Evolutionary conservation across 352 stramenopile species (phyloP), one percentile per base, ranked within the genome.

Genomic region (Blastocystis sp.): DNA sequence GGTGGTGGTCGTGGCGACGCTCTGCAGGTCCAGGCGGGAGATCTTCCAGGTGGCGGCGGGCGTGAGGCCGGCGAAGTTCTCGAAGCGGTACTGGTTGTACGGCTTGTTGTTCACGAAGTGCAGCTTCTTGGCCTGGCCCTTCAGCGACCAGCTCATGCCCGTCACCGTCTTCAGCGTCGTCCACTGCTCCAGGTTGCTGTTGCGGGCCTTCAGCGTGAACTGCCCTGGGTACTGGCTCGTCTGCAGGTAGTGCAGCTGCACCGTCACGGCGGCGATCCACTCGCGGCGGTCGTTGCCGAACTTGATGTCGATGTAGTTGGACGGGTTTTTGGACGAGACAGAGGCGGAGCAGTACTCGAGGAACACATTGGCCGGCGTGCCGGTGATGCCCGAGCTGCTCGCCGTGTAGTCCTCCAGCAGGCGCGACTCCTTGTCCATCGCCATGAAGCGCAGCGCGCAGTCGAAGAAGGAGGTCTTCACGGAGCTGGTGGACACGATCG

Each of bases 51-150:
- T 62, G n/a, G 43, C 7, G 34, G 19, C 7, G 2, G 43, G 11
- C 2, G 62, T 53, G 11, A 1, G 41, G 11, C 41, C 43, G 17
- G 10, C 69, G 56, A 79, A 64, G n/a, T 79, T 64, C 43, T 79
- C 69, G 56, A 79, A 79, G 11, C 60, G 56, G 43, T 61, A 79
- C 56, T 79, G 69, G 56, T 79, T 79, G 45, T 79, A 79, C 11
- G 69, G 69, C n/a, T 43, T 64, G 48, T 61, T 79, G 56, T 79
- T 79, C 5, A 17, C 11, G 2, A 62, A 23, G 34, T 64, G 62
- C 11, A 79, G n/a, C 10, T 11, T 21, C 56, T 62, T 61, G 14
- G 43, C 60, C 69, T 79, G 69, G 14, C 38, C 69, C 23, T 40
- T 38, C 38, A 38, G 43, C 9, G 69, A 79, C 23, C 52, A 79